These are phyloP conservation scores for Lagenaria siceraria DNA, from an alignment of 306 rosid species.

Conservation along the genomic window DNA sequence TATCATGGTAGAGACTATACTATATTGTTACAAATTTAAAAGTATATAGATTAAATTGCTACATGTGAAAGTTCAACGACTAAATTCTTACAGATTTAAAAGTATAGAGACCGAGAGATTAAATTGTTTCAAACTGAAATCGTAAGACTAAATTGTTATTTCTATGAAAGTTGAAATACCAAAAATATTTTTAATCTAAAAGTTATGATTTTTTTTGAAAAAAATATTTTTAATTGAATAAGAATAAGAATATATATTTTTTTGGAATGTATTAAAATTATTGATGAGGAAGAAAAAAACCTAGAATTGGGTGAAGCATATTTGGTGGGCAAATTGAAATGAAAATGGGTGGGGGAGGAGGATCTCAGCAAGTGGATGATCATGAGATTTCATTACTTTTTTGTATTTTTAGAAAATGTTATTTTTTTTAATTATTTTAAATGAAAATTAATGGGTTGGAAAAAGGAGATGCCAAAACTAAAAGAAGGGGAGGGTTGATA, in stretches of 20 bases:
- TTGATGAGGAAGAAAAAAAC: not conserved
- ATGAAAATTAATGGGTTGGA: not conserved
- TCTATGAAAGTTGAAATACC: no score
- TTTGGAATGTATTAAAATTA: not conserved
- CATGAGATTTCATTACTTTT: not conserved
- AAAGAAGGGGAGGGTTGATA: not conserved
- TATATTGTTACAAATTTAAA: no score
- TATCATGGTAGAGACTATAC: no score
- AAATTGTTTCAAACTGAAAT: no score
- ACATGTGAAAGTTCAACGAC: no score
- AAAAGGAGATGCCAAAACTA: not conserved
- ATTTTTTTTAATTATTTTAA: not conserved
- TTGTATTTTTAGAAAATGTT: not conserved
- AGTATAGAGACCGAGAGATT: no score
- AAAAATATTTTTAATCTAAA: no score
- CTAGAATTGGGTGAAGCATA: not conserved
- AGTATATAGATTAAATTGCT: no score
- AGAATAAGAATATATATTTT: not conserved
- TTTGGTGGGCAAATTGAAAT: not conserved
- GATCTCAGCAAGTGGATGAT: not conserved
- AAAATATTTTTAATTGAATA: not conserved
- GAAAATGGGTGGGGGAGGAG: not conserved
- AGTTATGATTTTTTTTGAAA: no score
- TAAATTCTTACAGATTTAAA: no score
- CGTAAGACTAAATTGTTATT: no score